A percentile compares a stretch with the other conserved stretches of the same genome.
Conservation (phyloP, 306 rosid genomes). For the Quercus parvula region DNA sequence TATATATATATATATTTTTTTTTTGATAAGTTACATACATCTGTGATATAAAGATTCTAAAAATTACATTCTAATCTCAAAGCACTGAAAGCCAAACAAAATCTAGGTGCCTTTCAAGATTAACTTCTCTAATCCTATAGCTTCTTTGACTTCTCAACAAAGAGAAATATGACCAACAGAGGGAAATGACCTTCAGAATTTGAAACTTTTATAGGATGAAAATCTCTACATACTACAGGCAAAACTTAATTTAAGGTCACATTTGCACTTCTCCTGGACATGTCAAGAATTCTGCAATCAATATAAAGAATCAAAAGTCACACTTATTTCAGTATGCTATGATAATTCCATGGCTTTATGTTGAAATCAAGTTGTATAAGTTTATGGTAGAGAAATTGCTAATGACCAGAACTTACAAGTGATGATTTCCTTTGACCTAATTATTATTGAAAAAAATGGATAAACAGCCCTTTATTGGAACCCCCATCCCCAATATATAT, state of each 20-base stretch:
- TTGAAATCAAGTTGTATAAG: no score
- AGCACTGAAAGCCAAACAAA: neutral
- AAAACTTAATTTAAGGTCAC: neutral
- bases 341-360: no score
- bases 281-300: neutral
- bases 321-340: neutral
- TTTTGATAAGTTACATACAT: no score
- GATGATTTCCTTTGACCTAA: no score
- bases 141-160: neutral
- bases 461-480: no score
- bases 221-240: no score
- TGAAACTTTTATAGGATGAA: neutral
- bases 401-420: no score
- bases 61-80: neutral
- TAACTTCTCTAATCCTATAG: neutral
- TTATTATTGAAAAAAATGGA: no score
- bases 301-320: neutral
- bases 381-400: no score
- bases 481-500: no score
- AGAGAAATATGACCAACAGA: neutral
- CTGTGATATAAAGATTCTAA: neutral
- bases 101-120: neutral
- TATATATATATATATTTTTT: no score
- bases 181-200: neutral
- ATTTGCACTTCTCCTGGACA: neutral